Evolutionary conservation across 306 rosid genomes (phyloP), one percentile per base, ranked within the genome.

Genomic region (Herpetospermum pedunculosum): DNA sequence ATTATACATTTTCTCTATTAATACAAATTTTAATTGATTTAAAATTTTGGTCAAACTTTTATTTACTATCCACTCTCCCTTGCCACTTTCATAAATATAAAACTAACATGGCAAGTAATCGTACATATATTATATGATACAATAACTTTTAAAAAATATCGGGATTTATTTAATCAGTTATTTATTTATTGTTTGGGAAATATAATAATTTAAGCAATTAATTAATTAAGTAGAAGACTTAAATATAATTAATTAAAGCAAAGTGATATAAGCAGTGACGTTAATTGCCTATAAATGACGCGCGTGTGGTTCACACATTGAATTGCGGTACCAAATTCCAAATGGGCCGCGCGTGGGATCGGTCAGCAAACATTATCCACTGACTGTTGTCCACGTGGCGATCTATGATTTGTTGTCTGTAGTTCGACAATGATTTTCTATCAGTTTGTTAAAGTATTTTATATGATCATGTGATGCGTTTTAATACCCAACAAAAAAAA

Each of bases 231-330:
- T 10, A 0, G 18, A 37, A 41, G 52, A 65, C 46, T 10, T 65
- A 65, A 10, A 19, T 65, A 40, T 38, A 10, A 65, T 16, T 4
- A 26, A 70, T 25, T 28, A 70, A 70, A 29, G 23, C 4, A 1
- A 0, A 28, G 5, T 70, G 74, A 70, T 70, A 15, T 70, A 46
- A 70, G 74, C 74, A 46, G 74, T 70, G 74, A 70, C 74, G 57
- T 6, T 11, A 65, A 46, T 69, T 10, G 2, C 40, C 55, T 0
- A 26, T 25, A 28, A 25, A 14, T 26, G 23, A 46, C 23, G 40
- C 16, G 32, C 73, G 73, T 43, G 53, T 25, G 19, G 0, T 2
- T 67, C 73, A 67, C 53, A 30, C 35, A 14, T 12, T 0, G 3
- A 2, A 34, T 10, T n/a, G 4, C 28, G 7, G 28, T 35, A 4